Conservation (phyloP, 2,329 filamentous ascomycete genomes). For the Arthrobotrys musiformis region DNA sequence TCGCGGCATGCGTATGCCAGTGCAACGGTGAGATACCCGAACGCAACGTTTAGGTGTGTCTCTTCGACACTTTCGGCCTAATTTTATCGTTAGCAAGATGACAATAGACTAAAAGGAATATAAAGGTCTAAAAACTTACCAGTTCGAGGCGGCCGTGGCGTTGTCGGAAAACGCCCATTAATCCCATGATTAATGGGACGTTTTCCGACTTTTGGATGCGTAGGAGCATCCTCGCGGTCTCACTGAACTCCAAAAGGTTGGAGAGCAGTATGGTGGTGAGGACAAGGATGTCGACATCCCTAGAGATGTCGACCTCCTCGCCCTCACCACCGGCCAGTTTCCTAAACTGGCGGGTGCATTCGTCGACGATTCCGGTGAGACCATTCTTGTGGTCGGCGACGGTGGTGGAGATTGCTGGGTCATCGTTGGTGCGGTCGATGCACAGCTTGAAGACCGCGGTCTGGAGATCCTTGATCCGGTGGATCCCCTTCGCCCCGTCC, state of each 20-base stretch:
- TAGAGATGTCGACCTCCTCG: constrained; percentile 18
- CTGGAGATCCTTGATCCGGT: constrained; percentile 45
- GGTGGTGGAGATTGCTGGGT: constrained; percentile 24
- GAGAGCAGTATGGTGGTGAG: constrained; percentile 36
- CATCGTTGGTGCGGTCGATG: constrained; percentile 46
- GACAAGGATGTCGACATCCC: constrained; percentile 39
- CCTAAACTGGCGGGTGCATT: constrained; percentile 30
- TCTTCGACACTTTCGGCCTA: constrained; percentile 65
- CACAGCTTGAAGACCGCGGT: constrained; percentile 44
- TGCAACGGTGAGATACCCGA: constrained; percentile 74
- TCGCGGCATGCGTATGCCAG: constrained; percentile 72
- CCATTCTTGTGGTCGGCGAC: constrained; percentile 46
- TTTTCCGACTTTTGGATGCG: constrained; percentile 15
- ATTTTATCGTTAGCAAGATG: constrained; percentile 10
- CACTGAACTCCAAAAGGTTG: constrained; percentile 46
- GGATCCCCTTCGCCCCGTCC: constrained; percentile 9
- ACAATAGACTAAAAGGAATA: background rate
- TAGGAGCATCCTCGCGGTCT: constrained; percentile 33
- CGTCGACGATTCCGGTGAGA: constrained; percentile 22
- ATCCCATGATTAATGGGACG: constrained; percentile 12
- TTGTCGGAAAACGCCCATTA: constrained; percentile 36
- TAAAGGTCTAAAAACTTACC: constrained; percentile 9
- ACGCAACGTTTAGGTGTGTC: constrained; percentile 70
- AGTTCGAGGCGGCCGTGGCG: constrained; percentile 44
- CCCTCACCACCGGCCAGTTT: background rate